Base-by-base conservation (phyloP, 371 early-diverging fungal species). In the Umbelopsis sp. region DNA sequence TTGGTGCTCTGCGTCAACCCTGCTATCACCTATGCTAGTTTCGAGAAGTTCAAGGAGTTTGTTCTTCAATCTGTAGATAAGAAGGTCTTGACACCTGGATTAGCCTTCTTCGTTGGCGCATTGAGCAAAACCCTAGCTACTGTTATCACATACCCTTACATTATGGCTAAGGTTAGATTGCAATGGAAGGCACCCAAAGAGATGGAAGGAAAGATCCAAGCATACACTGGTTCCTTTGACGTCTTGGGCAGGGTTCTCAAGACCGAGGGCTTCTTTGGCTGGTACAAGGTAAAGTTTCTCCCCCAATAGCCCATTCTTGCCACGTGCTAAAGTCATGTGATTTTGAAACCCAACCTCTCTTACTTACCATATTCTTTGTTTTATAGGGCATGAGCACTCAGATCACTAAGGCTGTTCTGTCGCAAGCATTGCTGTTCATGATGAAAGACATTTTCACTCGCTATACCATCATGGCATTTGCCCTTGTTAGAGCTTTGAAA, bases 1-100 rank as follows among this genome's bases (percentile, higher is more conserved):
- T 80, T 99, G 71, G 84, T 99, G 4, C 86, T 99, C 63, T 94
- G 94, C 72, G 81, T 93, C 48, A 98, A 98, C 75, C 99, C 99
- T 29, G 96, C 99, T 32, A 98, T 99, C 74, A 99, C 99, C 5
- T 99, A 96, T 72, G 97, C 96, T 51, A 88, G 92, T 78, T 99
- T 97, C 82, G 98, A 98, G 74, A 89, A 92, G 67, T 80, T 94
- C 62, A 97, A 98, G 76, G 80, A 89, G 66, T 66, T 85, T 63
- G 80, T 88, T 1, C 69, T 86, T 66, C 71, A 78, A 11, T 69
- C 73, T 3, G 69, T 83, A 16, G 65, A 80, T 44, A 69, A 69
- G 57, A 74, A 76, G 66, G 74, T 72, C 25, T 75, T 97, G 76
- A 83, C 91, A 18, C 84, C 95, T 24, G 87, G 87, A 20, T 87